Base-by-base conservation (phyloP, 176 grass and related monocot species). In the Carex littledalei region DNA sequence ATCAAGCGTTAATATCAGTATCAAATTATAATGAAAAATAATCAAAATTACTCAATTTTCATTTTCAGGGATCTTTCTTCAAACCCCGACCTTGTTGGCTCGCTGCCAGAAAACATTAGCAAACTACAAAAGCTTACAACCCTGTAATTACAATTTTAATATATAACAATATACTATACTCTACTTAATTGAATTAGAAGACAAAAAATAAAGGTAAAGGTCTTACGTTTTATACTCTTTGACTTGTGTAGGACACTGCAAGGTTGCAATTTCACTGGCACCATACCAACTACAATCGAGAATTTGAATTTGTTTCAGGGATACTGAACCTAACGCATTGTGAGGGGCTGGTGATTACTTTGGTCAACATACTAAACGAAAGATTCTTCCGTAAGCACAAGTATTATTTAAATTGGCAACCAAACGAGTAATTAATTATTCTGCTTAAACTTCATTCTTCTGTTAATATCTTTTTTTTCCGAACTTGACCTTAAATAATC, bases 11-110 rank as follows among this genome's bases (percentile, higher is more conserved):
- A 29, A 29, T 24, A 24, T 24, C 24, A 24, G 24, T 24, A 24
- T 24, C 24, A 24, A 24, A 24, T 29, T 29, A 29, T 29, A 29
- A 29, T 29, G 26, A 29, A 29, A 29, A 37, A 50, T 29, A 63
- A 71, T 78, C 45, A 86, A n/a, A 60, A 64, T 87, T 62, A 68
- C 81, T 75, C 68, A 59, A 88, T 65, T 71, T 86, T 66, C 63
- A 21, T 81, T 71, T 90, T 67, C 95, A 98, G 95, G 89, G 95
- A 94, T 85, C 81, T 98, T 16, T 94, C 95, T 37, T 94, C 84
- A 67, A 98, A 98, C 31, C 4, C 4, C 21, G 32, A 49, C 41
- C 86, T 98, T 6, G 86, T 86, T 15, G 95, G 95, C 60, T 68
- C 71, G 67, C 89, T 98, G 68, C 60, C 89, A 82, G 80, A 89